Base-by-base conservation (phyloP, 192 early-diverging fungal species). In the Haplosporangium gracile region DNA sequence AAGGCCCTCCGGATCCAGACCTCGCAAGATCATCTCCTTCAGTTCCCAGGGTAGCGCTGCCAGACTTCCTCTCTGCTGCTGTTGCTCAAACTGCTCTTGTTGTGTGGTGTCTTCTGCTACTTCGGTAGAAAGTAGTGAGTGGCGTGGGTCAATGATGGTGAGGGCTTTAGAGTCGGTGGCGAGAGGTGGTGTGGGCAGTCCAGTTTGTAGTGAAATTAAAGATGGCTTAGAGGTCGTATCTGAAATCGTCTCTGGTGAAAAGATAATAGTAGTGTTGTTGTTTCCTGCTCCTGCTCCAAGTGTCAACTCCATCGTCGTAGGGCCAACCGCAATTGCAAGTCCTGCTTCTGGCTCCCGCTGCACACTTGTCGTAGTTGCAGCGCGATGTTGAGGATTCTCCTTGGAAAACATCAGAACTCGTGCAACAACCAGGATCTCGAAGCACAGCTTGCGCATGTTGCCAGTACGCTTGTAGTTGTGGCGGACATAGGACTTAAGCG, bases 21-120 rank as follows among this genome's bases (percentile, higher is more conserved):
- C 38, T 32, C 79, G 69, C 24, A 86, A 65, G 51, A 86, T 86
- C 84, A 86, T 80, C 63, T 78, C 84, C 72, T 86, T 86, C 53
- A 86, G 74, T 69, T 86, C 84, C 78, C 78, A 86, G 1, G 84
- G 84, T 7, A 86, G 34, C 2, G 70, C 70, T 1, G 84, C 78
- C 32, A 86, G 70, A 11, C 79, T 81, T 4, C 79, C 84, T n/a
- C 75, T 70, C 16, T 63, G 75, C 1, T 70, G 60, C 26, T 65
- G n/a, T 11, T 29, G 60, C 2, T 63, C 22, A 0, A 6, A 29
- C 32, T 65, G 60, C 13, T 60, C 24, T 29, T 29, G 26, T 13
- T 65, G 60, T 11, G 29, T 0, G 0, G 11, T 29, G 57, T 26
- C 32, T 57, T 20, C 22, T n/a, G 24, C 24, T 57, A 2, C 11